phyloP scores from a whole-genome alignment of 2,329 filamentous ascomycete genomes.

The Paraphaeosphaeria sporulosa region DNA sequence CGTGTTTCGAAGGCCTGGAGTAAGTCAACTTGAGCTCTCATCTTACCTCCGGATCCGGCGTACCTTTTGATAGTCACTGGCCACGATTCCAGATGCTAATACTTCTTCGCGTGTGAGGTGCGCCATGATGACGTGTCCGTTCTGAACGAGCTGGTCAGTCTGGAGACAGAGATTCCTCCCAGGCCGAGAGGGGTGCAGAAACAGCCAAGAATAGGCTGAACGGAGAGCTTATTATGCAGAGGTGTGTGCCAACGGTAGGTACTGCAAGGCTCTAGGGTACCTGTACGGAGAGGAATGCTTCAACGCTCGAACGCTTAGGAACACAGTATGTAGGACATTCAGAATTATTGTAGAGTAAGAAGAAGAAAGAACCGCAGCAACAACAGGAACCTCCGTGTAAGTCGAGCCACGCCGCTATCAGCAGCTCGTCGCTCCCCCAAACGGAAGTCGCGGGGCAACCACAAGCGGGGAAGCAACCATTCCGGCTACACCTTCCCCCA shows the following conservation, averaged over 20 bases:
- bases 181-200: neutral
- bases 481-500: constrained; percentile 5
- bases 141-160: neutral
- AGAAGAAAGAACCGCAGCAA: neutral
- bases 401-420: neutral
- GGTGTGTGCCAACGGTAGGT: neutral
- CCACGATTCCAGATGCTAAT: constrained; percentile 28
- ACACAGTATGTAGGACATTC: neutral
- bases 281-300: neutral
- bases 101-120: constrained; percentile 38
- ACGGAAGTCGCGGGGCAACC: constrained; percentile 2
- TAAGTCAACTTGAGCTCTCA: neutral
- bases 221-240: neutral
- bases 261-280: neutral
- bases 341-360: neutral
- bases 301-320: neutral
- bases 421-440: neutral
- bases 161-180: neutral
- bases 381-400: neutral
- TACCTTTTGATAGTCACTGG: constrained; percentile 32
- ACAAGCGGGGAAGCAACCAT: constrained; percentile 8
- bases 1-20: constrained; percentile 34
- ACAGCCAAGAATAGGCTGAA: neutral
- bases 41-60: neutral
- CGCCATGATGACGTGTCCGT: constrained; percentile 27